phyloP scores from a whole-genome alignment of 192 early-diverging fungal species.

The Gamsiella multidivaricata region DNA sequence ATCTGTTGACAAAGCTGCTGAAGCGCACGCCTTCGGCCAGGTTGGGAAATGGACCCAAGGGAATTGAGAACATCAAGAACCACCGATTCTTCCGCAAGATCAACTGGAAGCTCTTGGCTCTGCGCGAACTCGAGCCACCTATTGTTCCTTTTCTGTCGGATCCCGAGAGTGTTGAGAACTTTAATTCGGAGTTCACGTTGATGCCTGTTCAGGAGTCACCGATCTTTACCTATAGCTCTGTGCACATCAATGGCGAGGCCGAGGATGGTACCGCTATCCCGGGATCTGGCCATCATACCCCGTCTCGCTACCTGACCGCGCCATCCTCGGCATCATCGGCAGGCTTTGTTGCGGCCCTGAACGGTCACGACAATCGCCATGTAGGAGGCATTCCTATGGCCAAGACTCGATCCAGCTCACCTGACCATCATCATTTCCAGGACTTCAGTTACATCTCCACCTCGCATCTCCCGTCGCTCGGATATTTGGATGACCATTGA shows the following conservation, averaged over 20 bases:
- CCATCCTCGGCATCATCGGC: conserved; percentile 3
- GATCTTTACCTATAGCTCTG: conserved; percentile 20
- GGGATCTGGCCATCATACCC: conserved; percentile 40
- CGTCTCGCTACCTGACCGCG: conserved; percentile 33
- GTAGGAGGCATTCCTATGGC: conserved; percentile 43
- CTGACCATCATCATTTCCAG: conserved; percentile 51
- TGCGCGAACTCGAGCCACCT: conserved; percentile 71
- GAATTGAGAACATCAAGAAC: conserved; percentile 63
- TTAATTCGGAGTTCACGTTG: conserved; percentile 80
- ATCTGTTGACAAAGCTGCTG: conserved; percentile 75
- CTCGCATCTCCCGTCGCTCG: conserved; percentile 31
- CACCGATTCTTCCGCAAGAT: conserved; percentile 83
- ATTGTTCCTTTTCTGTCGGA: conserved; percentile 72
- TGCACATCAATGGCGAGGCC: background rate
- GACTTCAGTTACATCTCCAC: conserved; percentile 49
- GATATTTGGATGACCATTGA: conserved; percentile 38
- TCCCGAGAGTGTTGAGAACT: conserved; percentile 81
- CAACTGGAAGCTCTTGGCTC: conserved; percentile 71
- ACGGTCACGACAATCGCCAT: conserved; percentile 22
- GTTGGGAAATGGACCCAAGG: conserved; percentile 61
- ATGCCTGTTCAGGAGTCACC: conserved; percentile 66
- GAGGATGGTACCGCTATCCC: conserved; percentile 9
- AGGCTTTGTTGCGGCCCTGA: background rate
- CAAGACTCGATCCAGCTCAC: conserved; percentile 53
- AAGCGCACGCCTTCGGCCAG: conserved; percentile 64